Evolutionary conservation across 2,329 filamentous ascomycete species (phyloP), one percentile per base, ranked within the genome.

Genomic region (Fonsecaea multimorphosa): DNA sequence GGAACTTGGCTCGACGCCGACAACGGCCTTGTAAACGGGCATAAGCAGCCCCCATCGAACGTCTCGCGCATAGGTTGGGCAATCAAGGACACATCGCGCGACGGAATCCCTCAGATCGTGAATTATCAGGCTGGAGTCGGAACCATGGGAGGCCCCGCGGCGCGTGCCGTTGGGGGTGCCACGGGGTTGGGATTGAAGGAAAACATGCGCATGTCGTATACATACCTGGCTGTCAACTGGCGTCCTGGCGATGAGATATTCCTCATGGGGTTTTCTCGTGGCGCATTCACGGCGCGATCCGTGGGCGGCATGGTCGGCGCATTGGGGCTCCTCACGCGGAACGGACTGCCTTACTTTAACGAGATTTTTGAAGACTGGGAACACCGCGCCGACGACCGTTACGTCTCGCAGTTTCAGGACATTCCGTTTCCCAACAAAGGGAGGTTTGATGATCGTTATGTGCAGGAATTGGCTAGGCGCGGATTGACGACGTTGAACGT

Each of bases 51-150:
- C 3, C 77, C 78, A 2, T 78, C 77, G 7, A 80, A 80, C 63
- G 77, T 80, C 22, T 78, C 77, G 1, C 74, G 77, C 1, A 73
- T 80, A 31, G 72, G 72, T 1, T 75, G 78, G 58, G 76, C 76
- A 6, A 69, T 80, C 24, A 73, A 73, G 22, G 71, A 73, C 55
- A 73, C 73, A 7, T 76, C 76, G 38, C 65, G 70, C 38, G 68
- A 75, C 52, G 75, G 75, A 2, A 73, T 77, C 34, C 74, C 76
- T 0, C 78, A 80, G 62, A 76, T 80, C 27, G 74, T 78, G 27
- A 79, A 77, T 64, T 80, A 80, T 64, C 78, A 79, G 56, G 76
- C 77, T 12, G 78, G 78, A 7, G 75, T 80, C 12, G 78, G 78
- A 8, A 78, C 75, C n/a, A 61, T 46, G 22, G 72, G 72, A 4